A percentile compares a stretch with the other conserved stretches of the same genome.
These are phyloP conservation scores for Tympanopsis confertula DNA, from an alignment of 2,329 filamentous ascomycete genomes.

Conservation along the genomic window DNA sequence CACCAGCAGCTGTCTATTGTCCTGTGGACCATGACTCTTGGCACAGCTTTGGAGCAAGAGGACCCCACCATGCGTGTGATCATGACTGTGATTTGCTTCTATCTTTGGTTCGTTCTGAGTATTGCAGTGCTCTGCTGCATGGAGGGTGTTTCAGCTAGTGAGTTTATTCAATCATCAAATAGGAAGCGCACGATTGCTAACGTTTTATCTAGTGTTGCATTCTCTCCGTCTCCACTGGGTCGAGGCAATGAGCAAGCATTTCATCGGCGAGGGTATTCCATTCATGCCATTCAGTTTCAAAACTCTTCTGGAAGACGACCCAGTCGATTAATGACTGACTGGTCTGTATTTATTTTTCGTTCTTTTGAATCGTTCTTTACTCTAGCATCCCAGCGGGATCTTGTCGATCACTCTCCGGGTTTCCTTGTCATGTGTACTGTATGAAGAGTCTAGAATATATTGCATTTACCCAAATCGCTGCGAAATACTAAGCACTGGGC, in stretches of 20 bases:
- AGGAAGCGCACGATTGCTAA: constrained; percentile 7
- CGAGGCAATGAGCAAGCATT: constrained; percentile 95
- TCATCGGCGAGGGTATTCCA: constrained; percentile 76
- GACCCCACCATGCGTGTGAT: constrained; percentile 59
- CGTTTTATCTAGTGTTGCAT: constrained; percentile 41
- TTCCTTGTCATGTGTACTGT: no score
- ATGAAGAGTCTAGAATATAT: no score
- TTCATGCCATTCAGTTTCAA: constrained; percentile 87
- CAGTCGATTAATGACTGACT: constrained; percentile 1
- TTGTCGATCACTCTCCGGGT: not conserved
- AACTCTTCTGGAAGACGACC: constrained; percentile 70
- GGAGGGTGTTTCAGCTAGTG: no score
- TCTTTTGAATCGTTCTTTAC: no score
- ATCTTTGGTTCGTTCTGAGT: constrained; percentile 79
- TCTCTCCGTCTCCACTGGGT: constrained; percentile 88
- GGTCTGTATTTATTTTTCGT: not conserved
- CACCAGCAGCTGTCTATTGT: constrained; percentile 96
- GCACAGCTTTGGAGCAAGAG: constrained; percentile 55
- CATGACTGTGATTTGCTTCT: constrained; percentile 72
- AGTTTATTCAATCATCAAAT: no score
- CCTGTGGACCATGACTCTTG: constrained; percentile 91
- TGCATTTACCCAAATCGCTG: no score
- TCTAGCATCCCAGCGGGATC: not conserved
- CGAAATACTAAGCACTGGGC: no score
- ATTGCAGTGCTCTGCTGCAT: constrained; percentile 77